Conservation (phyloP, 805 yeast species). For the Yamadazyma akitaensis region DNA sequence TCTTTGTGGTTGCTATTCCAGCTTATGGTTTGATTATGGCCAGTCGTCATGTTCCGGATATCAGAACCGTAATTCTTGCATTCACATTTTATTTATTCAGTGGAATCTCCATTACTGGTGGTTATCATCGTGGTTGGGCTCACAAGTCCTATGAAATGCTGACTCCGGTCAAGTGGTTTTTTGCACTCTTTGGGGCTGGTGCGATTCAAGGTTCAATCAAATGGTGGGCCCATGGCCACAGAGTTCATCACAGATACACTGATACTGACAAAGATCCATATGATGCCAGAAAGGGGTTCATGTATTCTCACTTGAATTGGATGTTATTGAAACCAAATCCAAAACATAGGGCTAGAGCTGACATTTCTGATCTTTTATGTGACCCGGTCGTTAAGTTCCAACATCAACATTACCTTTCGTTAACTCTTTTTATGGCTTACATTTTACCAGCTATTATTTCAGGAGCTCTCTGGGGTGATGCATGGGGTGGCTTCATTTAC, state of each 20-base stretch:
- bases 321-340: slow-evolving; percentile 80
- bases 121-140: slow-evolving; percentile 78
- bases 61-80: slow-evolving; percentile 52
- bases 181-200: slow-evolving; percentile 78
- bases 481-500: slow-evolving; percentile 72
- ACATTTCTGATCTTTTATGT: slow-evolving; percentile 68
- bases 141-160: slow-evolving; percentile 70
- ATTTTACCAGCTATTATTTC: slow-evolving; percentile 60
- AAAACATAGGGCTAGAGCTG: slow-evolving; percentile 76
- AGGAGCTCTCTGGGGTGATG: slow-evolving; percentile 56
- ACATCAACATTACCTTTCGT: slow-evolving; percentile 68
- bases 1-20: slow-evolving; percentile 63
- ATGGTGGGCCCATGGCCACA: slow-evolving; percentile 87
- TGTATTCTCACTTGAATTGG: slow-evolving; percentile 87
- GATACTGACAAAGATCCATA: slow-evolving; percentile 83
- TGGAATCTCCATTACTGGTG: slow-evolving; percentile 80
- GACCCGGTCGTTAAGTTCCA: slow-evolving; percentile 81
- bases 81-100: slow-evolving; percentile 52
- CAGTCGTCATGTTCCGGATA: slow-evolving; percentile 44
- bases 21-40: slow-evolving; percentile 48
- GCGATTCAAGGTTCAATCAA: slow-evolving; percentile 82
- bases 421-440: slow-evolving; percentile 61
- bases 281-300: slow-evolving; percentile 79
- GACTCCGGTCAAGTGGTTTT: slow-evolving; percentile 58
- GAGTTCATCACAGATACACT: slow-evolving; percentile 84